Base-by-base conservation (phyloP, 2,329 filamentous ascomycete species). In the Rhexocercosporidium sp. region DNA sequence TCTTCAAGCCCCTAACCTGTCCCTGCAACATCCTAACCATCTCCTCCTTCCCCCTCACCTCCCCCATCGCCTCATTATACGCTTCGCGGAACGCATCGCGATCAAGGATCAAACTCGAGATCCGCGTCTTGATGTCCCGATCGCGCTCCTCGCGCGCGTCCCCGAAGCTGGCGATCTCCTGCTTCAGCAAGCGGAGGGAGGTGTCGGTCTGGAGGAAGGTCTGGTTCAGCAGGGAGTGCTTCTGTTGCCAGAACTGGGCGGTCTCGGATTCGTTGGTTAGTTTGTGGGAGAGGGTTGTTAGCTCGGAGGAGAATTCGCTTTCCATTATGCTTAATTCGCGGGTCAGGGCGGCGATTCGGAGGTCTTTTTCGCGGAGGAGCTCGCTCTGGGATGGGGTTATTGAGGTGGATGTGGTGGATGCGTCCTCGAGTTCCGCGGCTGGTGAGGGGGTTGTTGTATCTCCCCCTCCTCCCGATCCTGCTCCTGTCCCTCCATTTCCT, bases 1-100 rank as follows among this genome's bases (percentile, higher is more conserved):
- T 88, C 81, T 93, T 93, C 67, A 93, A 80, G 1, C 89, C 89
- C 11, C 86, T 78, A 0, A 92, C 84, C 77, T 92, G 90, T 3
- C 82, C 81, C 62, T 85, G 79, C 67, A 91, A 78, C 59, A 81
- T 80, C 25, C 81, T 78, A 3, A 87, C 82, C 77, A 90, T 86
- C 27, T 85, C 84, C 62, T 90, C 87, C n/a, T 81, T 80, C 61
- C 79, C 80, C 18, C 79, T 77, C 12, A 86, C 72, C 68, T 85
- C 81, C 7, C 79, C 78, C 69, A 81, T 79, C 59, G 85, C 76
- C 66, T 80, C 78, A 56, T 84, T 84, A 78, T 81, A 84, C 22
- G 82, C 84, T 54, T 82, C 81, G 12, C 83, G 81, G 44, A 87
- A 79, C 4, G 69, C 71, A 71, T 78, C 76, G 18, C 76, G 71